Percentiles rank a stretch among this genome's conserved stretches.
These are phyloP conservation scores for Ogataea pignaliae DNA, from an alignment of 805 yeast genomes.

Conservation along the genomic window DNA sequence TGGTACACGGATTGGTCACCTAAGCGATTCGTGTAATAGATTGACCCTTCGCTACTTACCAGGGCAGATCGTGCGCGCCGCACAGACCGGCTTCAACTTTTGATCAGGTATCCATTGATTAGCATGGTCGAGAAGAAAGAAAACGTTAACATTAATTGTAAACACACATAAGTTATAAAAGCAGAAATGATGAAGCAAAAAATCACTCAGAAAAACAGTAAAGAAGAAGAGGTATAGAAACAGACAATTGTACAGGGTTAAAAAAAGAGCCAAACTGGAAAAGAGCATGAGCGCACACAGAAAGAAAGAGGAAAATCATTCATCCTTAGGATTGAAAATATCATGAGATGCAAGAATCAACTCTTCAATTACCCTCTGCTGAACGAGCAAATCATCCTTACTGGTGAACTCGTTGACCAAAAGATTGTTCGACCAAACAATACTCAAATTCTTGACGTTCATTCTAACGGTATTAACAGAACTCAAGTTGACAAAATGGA, in stretches of 20 bases:
- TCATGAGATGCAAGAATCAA: slow-evolving; percentile 79
- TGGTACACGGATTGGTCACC: too few species aligned
- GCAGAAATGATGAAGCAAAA: too few species aligned
- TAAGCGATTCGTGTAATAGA: too few species aligned
- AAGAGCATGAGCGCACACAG: too few species aligned
- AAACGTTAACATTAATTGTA: too few species aligned
- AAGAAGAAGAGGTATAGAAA: neutral
- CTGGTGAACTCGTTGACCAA: slow-evolving; percentile 62
- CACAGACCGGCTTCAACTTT: too few species aligned
- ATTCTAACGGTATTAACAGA: slow-evolving; percentile 63
- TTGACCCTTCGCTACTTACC: too few species aligned
- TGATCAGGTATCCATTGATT: too few species aligned
- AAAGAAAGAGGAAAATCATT: slow-evolving; percentile 1
- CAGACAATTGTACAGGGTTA: neutral
- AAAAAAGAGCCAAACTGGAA: neutral
- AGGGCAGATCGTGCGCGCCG: too few species aligned
- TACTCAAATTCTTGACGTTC: slow-evolving; percentile 76
- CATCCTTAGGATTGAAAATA: slow-evolving; percentile 43
- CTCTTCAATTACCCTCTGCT: slow-evolving; percentile 73
- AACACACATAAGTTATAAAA: too few species aligned
- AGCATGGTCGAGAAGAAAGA: too few species aligned
- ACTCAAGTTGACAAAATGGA: slow-evolving; percentile 54
- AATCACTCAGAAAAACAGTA: neutral
- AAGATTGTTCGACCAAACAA: slow-evolving; percentile 93
- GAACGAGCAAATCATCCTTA: slow-evolving; percentile 39